Evolutionary conservation across 345 rosid genomes (phyloP).

Genomic region (Arabis hirsuta): DNA sequence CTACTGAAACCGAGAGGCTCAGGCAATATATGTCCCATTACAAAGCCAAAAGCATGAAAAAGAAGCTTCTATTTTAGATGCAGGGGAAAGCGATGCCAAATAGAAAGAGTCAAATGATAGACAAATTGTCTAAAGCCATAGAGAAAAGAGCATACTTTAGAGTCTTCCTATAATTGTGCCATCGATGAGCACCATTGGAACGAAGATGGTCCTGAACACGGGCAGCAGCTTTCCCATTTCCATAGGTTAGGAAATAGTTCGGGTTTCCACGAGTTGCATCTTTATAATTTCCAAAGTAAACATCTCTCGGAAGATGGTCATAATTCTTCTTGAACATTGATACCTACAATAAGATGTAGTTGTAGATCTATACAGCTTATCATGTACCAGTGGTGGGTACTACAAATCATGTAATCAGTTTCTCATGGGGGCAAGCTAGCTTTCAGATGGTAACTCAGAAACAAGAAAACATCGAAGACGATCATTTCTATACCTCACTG

Average conservation of each 20-base stretch:
- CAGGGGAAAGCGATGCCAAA: conserved; percentile 9
- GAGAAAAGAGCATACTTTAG: conserved; percentile 56
- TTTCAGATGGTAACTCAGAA: background rate
- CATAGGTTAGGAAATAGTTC: conserved; percentile 89
- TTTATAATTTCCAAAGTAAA: conserved; percentile 82
- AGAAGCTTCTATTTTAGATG: conserved; percentile 9
- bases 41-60: conserved; percentile 10
- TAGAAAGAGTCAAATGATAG: conserved; percentile 15
- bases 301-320: conserved; percentile 88
- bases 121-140: conserved; percentile 13
- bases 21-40: conserved; percentile 9
- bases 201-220: conserved; percentile 92
- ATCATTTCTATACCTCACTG: conserved; percentile 61
- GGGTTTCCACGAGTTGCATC: conserved; percentile 92
- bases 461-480: background rate
- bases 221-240: conserved; percentile 98
- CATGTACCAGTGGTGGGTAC: background rate
- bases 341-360: conserved; percentile 51
- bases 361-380: background rate
- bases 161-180: conserved; percentile 89
- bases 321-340: conserved; percentile 95
- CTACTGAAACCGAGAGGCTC: background rate
- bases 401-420: background rate
- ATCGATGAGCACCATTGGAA: conserved; percentile 97
- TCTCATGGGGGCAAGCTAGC: background rate